Evolutionary conservation across 768 basidiomycete species (phyloP).

Genomic region (Russula olivacea): DNA sequence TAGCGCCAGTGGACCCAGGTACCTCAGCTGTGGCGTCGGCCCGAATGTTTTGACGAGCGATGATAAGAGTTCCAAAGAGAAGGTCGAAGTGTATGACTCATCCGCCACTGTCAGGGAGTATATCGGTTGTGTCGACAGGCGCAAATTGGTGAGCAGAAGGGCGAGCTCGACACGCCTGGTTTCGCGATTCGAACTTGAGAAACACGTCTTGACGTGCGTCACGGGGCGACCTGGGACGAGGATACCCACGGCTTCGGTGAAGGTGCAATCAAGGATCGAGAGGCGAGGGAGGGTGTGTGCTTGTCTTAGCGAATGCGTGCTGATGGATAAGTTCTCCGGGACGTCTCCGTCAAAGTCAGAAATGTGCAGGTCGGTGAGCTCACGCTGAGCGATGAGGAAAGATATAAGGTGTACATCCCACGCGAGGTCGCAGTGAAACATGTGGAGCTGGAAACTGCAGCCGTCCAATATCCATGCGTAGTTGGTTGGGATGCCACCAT

Average conservation of each 20-base stretch:
- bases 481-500: conserved; percentile 28
- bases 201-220: conserved; percentile 61
- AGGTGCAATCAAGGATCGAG: conserved; percentile 58
- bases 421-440: conserved; percentile 59
- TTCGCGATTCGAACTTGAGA: conserved; percentile 44
- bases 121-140: conserved; percentile 40
- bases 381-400: conserved; percentile 46
- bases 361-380: conserved; percentile 44
- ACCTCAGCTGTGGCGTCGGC: conserved; percentile 39
- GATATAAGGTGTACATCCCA: conserved; percentile 53
- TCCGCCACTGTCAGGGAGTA: conserved; percentile 58
- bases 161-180: conserved; percentile 52
- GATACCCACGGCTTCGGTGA: conserved; percentile 54
- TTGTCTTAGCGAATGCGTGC: conserved; percentile 29
- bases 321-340: conserved; percentile 26
- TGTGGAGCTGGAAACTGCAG: conserved; percentile 49
- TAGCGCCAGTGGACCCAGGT: conserved; percentile 59
- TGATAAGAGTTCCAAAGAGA: conserved; percentile 48
- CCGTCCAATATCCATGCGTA: conserved; percentile 37
- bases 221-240: conserved; percentile 55
- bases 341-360: conserved; percentile 33
- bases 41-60: conserved; percentile 35
- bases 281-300: conserved; percentile 41
- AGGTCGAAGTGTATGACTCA: conserved; percentile 48
- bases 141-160: conserved; percentile 43